Percentiles rank a stretch among this genome's conserved stretches.
These are phyloP conservation scores for Tremellales sp. DNA, from an alignment of 1,284 basidiomycete genomes.

Conservation along the genomic window DNA sequence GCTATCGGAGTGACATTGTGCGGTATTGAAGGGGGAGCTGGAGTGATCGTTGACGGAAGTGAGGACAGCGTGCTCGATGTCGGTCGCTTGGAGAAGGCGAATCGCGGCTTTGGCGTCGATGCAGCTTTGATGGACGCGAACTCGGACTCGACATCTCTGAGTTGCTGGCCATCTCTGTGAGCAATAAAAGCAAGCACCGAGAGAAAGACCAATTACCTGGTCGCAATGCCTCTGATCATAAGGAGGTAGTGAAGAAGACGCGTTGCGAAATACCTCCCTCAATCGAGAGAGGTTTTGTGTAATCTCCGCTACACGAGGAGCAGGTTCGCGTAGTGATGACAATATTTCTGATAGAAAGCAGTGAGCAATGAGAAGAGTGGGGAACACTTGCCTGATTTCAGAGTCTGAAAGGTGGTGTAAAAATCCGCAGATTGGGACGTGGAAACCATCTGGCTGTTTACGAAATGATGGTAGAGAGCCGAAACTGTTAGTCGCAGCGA, in stretches of 20 bases:
- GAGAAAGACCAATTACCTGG: slow-evolving; percentile 52
- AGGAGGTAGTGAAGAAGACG: slow-evolving; percentile 59
- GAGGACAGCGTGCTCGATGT: slow-evolving; percentile 22
- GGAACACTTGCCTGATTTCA: slow-evolving; percentile 16
- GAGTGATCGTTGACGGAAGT: slow-evolving; percentile 13
- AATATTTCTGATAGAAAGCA: slow-evolving; percentile 4
- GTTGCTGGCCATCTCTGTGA: not conserved
- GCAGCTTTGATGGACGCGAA: slow-evolving; percentile 49
- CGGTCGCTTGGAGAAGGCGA: slow-evolving; percentile 59
- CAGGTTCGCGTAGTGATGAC: not conserved
- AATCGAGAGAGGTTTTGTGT: slow-evolving; percentile 47
- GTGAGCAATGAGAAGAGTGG: not conserved
- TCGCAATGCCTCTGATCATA: slow-evolving; percentile 72
- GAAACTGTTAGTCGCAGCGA: too few species aligned
- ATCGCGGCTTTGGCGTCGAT: slow-evolving; percentile 57
- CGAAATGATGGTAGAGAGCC: too few species aligned
- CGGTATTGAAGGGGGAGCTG: slow-evolving; percentile 3
- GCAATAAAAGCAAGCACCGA: not conserved
- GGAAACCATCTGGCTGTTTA: slow-evolving; percentile 13
- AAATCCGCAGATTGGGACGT: slow-evolving; percentile 20
- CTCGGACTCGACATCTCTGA: not conserved
- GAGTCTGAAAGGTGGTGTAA: slow-evolving; percentile 22
- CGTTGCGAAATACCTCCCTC: slow-evolving; percentile 59
- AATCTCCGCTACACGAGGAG: slow-evolving; percentile 4
- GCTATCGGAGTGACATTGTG: slow-evolving; percentile 12